Evolutionary conservation across 1,139 yeast genomes (phyloP), one percentile per base, ranked within the genome.

Genomic region (Hansenula lynferdii): DNA sequence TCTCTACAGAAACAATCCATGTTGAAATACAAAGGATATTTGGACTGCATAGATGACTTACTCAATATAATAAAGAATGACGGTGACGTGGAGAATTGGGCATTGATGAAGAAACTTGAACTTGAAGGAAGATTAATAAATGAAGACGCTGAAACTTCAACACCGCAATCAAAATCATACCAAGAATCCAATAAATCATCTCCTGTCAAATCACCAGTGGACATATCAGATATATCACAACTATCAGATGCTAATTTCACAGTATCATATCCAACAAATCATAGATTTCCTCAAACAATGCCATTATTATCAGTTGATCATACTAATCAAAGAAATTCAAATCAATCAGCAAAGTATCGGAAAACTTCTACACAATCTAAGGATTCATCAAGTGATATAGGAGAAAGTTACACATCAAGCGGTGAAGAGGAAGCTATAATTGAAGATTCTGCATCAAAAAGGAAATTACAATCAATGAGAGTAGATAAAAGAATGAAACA

Each of bases 11-110:
- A 73, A 28, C 67, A 61, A 24, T 57, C 69, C 6, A 45, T 72
- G 30, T 52, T 72, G 20, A 67, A 67, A 36, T 66, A 70, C 33
- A 70, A 68, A 42, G 86, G 86, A 0, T 80, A 79, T 46, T 53
- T 77, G 33, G 71, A 69, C 28, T 77, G 84, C 49, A 48, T 80
- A 8, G 72, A 78, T 41, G 85, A 80, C 43, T 49, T 79, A 20
- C 49, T 77, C 3, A 57, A 61, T n/a, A 60, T 70, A n/a, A 60
- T 77, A 3, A 58, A 73, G 11, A 58, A 65, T 17, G 71, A 65
- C 14, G 72, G 71, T 4, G 78, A 75, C 45, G 61, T 77, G 9
- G 79, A 74, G 46, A 65, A 68, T 45, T 72, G 82, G 78, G 73
- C 74, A 0, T 56, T 73, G 17, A 60, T 70, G 18, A 74, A 69